Base-by-base conservation (phyloP, 345 rosid species). In the Iberis pinnata region DNA sequence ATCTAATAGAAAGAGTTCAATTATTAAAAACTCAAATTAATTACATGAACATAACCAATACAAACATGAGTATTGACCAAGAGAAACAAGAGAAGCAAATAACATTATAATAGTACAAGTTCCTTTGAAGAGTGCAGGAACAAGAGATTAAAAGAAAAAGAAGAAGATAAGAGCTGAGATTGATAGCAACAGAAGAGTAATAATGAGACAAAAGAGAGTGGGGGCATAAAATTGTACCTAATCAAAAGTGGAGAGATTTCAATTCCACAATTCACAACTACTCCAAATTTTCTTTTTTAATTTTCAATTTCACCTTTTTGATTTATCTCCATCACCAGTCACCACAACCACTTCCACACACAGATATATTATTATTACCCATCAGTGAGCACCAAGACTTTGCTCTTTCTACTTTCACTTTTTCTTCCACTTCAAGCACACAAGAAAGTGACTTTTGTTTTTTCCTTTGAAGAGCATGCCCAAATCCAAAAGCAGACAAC, bases 401-500 rank as follows among this genome's bases (percentile, higher is more conserved):
- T 29, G 41, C 53, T 36, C n/a, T n/a, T n/a, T n/a, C n/a, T n/a
- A n/a, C n/a, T n/a, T n/a, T n/a, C n/a, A n/a, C n/a, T n/a, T 65
- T 57, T 44, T 10, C 51, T 33, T 37, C 50, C 69, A 56, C 69
- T 64, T 35, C 38, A 66, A 59, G 31, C 55, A 52, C 31, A 60
- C 56, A 67, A 33, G 67, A 53, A 53, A 67, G 72, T 54, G 50
- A 53, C 67, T 8, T 35, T 33, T 40, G 16, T 53, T 59, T 24
- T 35, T 22, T 25, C 35, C 27, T 12, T 37, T 58, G 38, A 7
- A 32, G 57, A 67, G 72, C 72, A 67, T 67, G 67, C n/a, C 67
- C 61, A 47, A 47, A 67, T 59, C 59, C 37, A 65, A 56, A 49
- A 66, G 70, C 17, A 52, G 39, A 58, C 72, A 67, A 67, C 72